Evolutionary conservation across 2,329 filamentous ascomycete species (phyloP).

Genomic region (Fusarium miscanthi): DNA sequence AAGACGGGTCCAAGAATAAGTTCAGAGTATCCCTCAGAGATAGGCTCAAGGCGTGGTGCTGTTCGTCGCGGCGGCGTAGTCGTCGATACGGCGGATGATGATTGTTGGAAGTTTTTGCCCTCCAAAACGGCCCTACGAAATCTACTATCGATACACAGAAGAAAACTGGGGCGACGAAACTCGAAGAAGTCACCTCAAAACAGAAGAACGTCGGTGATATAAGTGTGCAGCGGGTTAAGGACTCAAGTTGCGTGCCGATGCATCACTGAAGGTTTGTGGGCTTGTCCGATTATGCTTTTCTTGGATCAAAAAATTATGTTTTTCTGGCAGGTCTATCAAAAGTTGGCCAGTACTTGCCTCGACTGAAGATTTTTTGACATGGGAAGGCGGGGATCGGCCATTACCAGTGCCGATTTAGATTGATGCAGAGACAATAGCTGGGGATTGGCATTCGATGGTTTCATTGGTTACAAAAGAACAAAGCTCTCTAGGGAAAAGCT

Average conservation of each 20-base stretch:
- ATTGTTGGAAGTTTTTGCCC: conserved; percentile 55
- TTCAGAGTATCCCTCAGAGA: conserved; percentile 29
- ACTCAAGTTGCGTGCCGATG: background rate
- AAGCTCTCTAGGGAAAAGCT: background rate
- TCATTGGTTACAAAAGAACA: background rate
- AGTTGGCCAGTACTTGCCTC: background rate
- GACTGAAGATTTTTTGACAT: conserved; percentile 7
- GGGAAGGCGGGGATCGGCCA: conserved; percentile 5
- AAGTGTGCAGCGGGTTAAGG: background rate
- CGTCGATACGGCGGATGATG: conserved; percentile 43
- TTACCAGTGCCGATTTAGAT: conserved; percentile 6
- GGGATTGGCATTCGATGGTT: background rate
- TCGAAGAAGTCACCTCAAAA: conserved; percentile 33
- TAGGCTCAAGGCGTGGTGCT: conserved; percentile 35
- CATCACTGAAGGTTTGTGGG: background rate
- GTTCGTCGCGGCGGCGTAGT: conserved; percentile 37
- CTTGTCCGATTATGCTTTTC: too few species aligned
- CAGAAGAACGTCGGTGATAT: background rate
- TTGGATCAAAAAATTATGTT: background rate
- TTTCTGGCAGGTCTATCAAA: background rate
- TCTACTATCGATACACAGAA: conserved; percentile 53
- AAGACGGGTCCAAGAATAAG: background rate
- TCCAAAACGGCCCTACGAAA: conserved; percentile 16
- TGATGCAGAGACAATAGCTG: background rate
- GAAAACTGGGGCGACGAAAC: conserved; percentile 42